phyloP scores from a whole-genome alignment of 345 rosid species.

The Clarkia xantiana region DNA sequence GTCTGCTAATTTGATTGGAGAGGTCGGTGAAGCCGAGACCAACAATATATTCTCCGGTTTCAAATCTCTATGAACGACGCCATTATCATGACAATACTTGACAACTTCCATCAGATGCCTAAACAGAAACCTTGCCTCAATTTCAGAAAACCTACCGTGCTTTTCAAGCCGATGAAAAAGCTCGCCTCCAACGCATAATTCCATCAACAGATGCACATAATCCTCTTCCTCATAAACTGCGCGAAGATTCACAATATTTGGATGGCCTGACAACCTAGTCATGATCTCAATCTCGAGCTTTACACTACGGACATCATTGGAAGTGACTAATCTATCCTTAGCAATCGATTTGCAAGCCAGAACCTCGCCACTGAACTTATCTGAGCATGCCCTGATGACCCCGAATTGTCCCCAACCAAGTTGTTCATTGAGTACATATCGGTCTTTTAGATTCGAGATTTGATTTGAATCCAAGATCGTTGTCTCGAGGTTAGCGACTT shows the following conservation, averaged over 20 bases:
- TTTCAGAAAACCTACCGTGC: constrained; percentile 38
- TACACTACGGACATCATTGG: constrained; percentile 33
- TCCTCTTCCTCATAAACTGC: constrained; percentile 61
- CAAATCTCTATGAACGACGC: constrained; percentile 50
- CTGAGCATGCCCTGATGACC: constrained; percentile 57
- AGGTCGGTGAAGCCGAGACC: constrained; percentile 33
- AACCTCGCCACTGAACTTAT: constrained; percentile 38
- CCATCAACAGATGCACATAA: constrained; percentile 48
- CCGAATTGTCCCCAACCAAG: constrained; percentile 83
- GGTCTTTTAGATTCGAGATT: constrained; percentile 48
- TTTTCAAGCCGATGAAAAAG: constrained; percentile 46
- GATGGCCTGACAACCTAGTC: constrained; percentile 54
- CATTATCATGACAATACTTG: constrained; percentile 44
- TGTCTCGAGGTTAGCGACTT: constrained; percentile 25
- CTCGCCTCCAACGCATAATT: constrained; percentile 63
- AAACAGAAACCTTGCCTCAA: constrained; percentile 40
- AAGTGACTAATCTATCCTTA: constrained; percentile 39
- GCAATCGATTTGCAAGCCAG: constrained; percentile 54
- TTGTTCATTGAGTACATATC: constrained; percentile 47
- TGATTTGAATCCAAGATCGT: constrained; percentile 40
- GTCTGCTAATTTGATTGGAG: constrained; percentile 53
- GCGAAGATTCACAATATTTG: constrained; percentile 52
- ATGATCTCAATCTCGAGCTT: constrained; percentile 61
- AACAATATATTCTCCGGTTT: constrained; percentile 59
- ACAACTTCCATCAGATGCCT: constrained; percentile 52